These are phyloP conservation scores for Ceratocystis papillata DNA, from an alignment of 2,329 filamentous ascomycete genomes.

Conservation along the genomic window DNA sequence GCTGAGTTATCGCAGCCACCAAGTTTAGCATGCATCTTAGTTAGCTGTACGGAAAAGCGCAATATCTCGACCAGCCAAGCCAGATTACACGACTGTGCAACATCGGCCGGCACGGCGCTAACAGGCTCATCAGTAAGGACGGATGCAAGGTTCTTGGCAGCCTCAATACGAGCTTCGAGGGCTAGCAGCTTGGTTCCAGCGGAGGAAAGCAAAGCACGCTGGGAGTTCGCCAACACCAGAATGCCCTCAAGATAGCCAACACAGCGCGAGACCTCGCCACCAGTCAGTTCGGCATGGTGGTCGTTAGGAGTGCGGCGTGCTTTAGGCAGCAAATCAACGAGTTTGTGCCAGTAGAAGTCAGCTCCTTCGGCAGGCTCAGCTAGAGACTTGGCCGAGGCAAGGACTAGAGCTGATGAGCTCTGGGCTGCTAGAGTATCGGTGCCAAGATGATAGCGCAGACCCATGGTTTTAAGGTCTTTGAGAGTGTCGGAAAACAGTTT, in stretches of 20 bases:
- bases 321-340: constrained; percentile 60
- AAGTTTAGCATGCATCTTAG: constrained; percentile 57
- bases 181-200: constrained; percentile 15
- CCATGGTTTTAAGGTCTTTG: constrained; percentile 76
- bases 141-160: constrained; percentile 15
- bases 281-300: constrained; percentile 75
- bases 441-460: constrained; percentile 71
- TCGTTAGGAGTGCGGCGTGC: constrained; percentile 57
- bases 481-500: constrained; percentile 83
- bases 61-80: constrained; percentile 62
- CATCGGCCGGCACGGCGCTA: constrained; percentile 1
- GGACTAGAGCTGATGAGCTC: constrained; percentile 55
- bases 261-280: constrained; percentile 67
- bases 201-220: constrained; percentile 40
- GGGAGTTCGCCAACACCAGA: constrained; percentile 52
- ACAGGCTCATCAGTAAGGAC: constrained; percentile 9
- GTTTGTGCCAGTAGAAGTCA: constrained; percentile 53
- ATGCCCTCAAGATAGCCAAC: constrained; percentile 81
- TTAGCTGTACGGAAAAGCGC: constrained; percentile 48
- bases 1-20: constrained; percentile 41
- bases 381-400: constrained; percentile 47
- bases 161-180: constrained; percentile 8
- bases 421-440: constrained; percentile 64
- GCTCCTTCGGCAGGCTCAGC: constrained; percentile 27
- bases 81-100: constrained; percentile 25